These are phyloP conservation scores for Fusarium sp. DNA, from an alignment of 2,329 filamentous ascomycete genomes.

Conservation along the genomic window DNA sequence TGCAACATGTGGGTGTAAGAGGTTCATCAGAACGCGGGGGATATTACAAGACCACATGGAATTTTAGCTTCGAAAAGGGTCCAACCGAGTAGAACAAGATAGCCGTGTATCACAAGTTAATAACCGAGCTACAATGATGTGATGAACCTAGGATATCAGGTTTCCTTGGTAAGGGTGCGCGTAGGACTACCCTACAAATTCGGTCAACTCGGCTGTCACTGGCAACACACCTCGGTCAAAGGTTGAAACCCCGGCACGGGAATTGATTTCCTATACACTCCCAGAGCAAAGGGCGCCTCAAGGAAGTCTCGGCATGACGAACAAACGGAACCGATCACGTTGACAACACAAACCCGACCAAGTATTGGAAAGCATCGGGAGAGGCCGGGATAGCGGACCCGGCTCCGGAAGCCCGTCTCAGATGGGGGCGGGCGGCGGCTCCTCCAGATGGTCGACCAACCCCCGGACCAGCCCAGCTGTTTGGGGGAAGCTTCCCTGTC, in stretches of 20 bases:
- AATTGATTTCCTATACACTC: neutral
- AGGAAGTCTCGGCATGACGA: conserved; percentile 16
- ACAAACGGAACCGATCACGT: conserved; percentile 27
- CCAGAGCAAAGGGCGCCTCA: neutral
- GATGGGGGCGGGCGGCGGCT: neutral
- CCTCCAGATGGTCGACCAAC: neutral
- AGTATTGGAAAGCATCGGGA: conserved; percentile 21
- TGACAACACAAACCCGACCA: conserved; percentile 16
- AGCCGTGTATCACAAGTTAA: neutral
- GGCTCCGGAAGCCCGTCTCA: conserved; percentile 22
- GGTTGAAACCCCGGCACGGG: neutral
- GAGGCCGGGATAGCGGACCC: conserved; percentile 30
- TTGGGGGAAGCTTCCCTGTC: neutral
- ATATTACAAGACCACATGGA: conserved; percentile 46
- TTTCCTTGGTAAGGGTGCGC: neutral
- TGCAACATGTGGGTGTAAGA: conserved; percentile 49
- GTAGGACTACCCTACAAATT: neutral
- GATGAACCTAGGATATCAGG: neutral
- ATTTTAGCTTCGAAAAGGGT: conserved; percentile 46
- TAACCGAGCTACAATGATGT: neutral
- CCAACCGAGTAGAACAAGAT: conserved; percentile 3
- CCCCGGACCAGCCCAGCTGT: neutral
- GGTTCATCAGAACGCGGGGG: conserved; percentile 42
- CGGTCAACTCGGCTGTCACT: neutral
- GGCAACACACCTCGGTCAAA: conserved; percentile 30